Percentiles rank a stretch among this genome's conserved stretches.
Conservation (phyloP, 1,284 basidiomycete species). For the Cryptococcus sp. region DNA sequence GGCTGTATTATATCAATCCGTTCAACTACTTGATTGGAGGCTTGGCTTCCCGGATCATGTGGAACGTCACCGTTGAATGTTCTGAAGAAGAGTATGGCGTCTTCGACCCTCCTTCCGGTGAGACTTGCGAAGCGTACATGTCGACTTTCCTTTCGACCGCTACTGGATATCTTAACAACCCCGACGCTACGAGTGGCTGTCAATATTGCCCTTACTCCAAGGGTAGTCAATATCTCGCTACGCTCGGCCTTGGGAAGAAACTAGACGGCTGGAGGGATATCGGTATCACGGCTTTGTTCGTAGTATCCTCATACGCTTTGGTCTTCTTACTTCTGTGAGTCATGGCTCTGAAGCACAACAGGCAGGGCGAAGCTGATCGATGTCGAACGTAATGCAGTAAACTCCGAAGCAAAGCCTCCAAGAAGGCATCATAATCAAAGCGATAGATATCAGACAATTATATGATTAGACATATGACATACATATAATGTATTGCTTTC, state of each 20-base stretch:
- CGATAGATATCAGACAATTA: no score
- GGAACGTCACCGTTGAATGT: slow-evolving; percentile 43
- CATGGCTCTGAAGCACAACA: not conserved
- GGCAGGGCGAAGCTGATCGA: not conserved
- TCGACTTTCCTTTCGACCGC: slow-evolving; percentile 21
- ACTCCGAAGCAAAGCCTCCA: slow-evolving; percentile 38
- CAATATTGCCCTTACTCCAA: slow-evolving; percentile 41
- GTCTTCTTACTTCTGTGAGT: slow-evolving; percentile 39
- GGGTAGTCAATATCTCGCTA: slow-evolving; percentile 42
- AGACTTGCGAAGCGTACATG: slow-evolving; percentile 47
- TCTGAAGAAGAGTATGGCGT: slow-evolving; percentile 36
- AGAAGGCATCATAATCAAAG: slow-evolving; percentile 29
- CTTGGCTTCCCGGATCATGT: slow-evolving; percentile 32
- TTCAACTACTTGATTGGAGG: slow-evolving; percentile 45
- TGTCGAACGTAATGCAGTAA: slow-evolving; percentile 15
- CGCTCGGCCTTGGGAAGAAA: slow-evolving; percentile 35
- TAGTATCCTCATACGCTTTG: slow-evolving; percentile 31
- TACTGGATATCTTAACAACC: slow-evolving; percentile 40
- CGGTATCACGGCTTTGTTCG: slow-evolving; percentile 34
- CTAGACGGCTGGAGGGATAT: slow-evolving; percentile 44
- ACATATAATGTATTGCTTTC: no score
- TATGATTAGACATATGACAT: no score
- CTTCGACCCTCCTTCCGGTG: slow-evolving; percentile 46
- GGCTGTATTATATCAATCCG: slow-evolving; percentile 43
- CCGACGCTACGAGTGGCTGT: slow-evolving; percentile 37